phyloP scores from a whole-genome alignment of 176 grass and related monocot genomes.

The Aegilops longissima region DNA sequence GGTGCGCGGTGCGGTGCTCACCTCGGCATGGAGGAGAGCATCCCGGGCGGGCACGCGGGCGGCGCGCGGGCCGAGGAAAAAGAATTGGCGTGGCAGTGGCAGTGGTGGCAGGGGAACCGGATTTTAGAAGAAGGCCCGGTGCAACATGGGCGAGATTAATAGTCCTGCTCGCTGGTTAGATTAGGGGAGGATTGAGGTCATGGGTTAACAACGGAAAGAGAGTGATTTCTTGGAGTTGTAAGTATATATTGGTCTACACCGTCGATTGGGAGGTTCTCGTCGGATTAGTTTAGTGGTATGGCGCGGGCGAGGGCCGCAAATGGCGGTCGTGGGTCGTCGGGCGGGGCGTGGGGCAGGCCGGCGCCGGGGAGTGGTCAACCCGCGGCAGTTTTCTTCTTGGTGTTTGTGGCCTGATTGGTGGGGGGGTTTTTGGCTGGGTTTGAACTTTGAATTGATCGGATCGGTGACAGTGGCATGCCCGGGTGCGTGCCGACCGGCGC shows the following conservation, averaged over 20 bases:
- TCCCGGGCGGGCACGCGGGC: constrained; percentile 28
- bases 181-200: not conserved
- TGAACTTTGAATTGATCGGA: not conserved
- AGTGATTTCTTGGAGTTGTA: not conserved
- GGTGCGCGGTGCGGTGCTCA: not conserved
- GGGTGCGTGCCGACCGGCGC: not conserved
- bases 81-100: constrained; percentile 28
- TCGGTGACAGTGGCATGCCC: not conserved
- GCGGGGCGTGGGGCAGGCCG: not conserved
- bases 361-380: not conserved
- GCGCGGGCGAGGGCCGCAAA: constrained; percentile 30
- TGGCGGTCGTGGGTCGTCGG: constrained; percentile 31
- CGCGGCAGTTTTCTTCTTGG: not conserved
- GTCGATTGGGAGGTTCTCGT: not conserved
- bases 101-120: constrained; percentile 35
- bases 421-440: not conserved
- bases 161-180: not conserved
- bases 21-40: constrained; percentile 50
- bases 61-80: constrained; percentile 38
- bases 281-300: not conserved
- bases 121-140: constrained; percentile 25
- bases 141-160: constrained; percentile 28
- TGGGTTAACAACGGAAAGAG: not conserved
- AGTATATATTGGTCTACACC: not conserved
- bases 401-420: not conserved